phyloP scores from a whole-genome alignment of 768 basidiomycete species.

The Lanmaoa pseudosensibilis region DNA sequence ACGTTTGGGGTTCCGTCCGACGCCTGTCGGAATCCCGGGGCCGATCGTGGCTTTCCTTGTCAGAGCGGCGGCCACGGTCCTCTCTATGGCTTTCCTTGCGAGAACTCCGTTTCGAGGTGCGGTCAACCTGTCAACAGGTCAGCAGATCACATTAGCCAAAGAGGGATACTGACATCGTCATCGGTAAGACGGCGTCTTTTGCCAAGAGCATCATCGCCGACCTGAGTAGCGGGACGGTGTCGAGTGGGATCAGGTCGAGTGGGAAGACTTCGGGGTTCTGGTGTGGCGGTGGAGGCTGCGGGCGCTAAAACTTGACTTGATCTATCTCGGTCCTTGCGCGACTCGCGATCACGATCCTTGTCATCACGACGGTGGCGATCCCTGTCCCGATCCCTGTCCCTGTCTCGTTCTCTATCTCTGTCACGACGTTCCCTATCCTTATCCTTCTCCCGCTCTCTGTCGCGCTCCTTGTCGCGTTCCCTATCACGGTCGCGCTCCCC shows the following conservation, averaged over 20 bases:
- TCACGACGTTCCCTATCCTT: slow-evolving; percentile 41
- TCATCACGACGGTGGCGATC: slow-evolving; percentile 56
- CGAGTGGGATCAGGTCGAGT: slow-evolving; percentile 59
- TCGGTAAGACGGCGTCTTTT: slow-evolving; percentile 69
- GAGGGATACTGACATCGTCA: slow-evolving; percentile 60
- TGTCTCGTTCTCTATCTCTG: slow-evolving; percentile 49
- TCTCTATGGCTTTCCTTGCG: slow-evolving; percentile 78
- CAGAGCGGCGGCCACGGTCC: slow-evolving; percentile 65
- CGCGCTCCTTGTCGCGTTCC: slow-evolving; percentile 44
- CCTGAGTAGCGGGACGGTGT: slow-evolving; percentile 47
- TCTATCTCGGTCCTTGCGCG: slow-evolving; percentile 60
- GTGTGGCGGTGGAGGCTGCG: slow-evolving; percentile 28
- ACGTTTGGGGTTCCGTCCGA: slow-evolving; percentile 58
- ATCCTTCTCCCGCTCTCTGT: slow-evolving; percentile 39
- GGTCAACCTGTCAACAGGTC: slow-evolving; percentile 53
- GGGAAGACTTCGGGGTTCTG: slow-evolving; percentile 58
- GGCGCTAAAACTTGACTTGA: slow-evolving; percentile 37
- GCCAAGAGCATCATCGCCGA: slow-evolving; percentile 64
- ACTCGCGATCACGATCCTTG: slow-evolving; percentile 64
- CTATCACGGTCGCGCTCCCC: slow-evolving; percentile 49
- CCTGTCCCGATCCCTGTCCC: slow-evolving; percentile 43
- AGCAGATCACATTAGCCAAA: slow-evolving; percentile 3
- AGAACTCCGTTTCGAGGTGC: slow-evolving; percentile 77
- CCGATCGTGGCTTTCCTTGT: slow-evolving; percentile 70
- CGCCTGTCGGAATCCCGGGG: slow-evolving; percentile 68